Evolutionary conservation across 2,329 filamentous ascomycete species (phyloP), one percentile per base, ranked within the genome.

Genomic region (Cytospora piceicola): DNA sequence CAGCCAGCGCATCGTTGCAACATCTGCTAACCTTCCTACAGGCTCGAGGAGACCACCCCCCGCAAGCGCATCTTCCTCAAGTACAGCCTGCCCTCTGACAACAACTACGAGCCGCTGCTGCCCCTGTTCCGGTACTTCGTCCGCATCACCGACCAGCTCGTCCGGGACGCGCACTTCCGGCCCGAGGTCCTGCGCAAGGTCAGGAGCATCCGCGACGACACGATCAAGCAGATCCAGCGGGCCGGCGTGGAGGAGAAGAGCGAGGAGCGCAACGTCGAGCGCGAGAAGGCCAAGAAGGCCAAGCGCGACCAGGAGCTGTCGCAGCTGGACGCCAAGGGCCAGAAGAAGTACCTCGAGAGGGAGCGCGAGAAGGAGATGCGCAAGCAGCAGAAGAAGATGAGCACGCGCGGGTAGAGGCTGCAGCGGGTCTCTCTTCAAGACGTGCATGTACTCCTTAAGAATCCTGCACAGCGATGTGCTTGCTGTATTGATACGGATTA

Each of bases 121-220:
- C 89, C 92, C 30, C 79, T 98, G 67, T 93, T 97, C 81, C 80
- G 85, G 46, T 88, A 91, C 79, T 96, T 95, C 82, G 78, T 97
- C 63, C 90, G 92, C 69, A 80, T 97, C n/a, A 85, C 93, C 51
- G 95, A 99, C 76, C 82, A 85, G 71, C 90, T 99, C 58, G 93
- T 90, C 64, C 81, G 87, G 64, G 79, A 80, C 30, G 94, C 88
- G 14, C 94, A 92, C 78, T 97, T 97, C 88, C 92, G 95, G 15
- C 88, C 92, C 46, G 92, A 98, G 82, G 93, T 97, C 39, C 81
- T 90, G 76, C 92, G 92, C 77, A 96, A 96, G 83, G 85, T 99
- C 71, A 88, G 88, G 73, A 82, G 82, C 68, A 89, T 89, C 39
- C 93, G 95, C 69, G 94, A 98, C 53, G 89, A 92, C 64, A 89